Percentiles rank a stretch among this genome's conserved stretches.
These are phyloP conservation scores for Candida vaughaniae DNA, from an alignment of 805 yeast genomes.

Conservation along the genomic window DNA sequence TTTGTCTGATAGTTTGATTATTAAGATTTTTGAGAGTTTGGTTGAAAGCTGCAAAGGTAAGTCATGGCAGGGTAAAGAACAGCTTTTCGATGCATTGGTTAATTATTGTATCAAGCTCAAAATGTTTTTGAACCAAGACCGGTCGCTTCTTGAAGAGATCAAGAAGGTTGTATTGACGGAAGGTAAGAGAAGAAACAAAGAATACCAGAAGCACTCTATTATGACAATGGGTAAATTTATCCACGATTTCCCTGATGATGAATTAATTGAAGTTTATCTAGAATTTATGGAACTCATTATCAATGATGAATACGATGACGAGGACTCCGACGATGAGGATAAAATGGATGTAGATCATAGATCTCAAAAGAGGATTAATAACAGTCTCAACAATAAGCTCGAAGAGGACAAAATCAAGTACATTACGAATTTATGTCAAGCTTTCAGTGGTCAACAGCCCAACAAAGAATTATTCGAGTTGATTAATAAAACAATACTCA, in stretches of 20 bases:
- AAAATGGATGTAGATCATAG: constrained; percentile 21
- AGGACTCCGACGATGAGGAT: constrained; percentile 31
- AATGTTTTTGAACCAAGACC: constrained; percentile 25
- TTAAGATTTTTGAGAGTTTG: constrained; percentile 49
- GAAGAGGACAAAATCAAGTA: constrained; percentile 48
- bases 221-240: constrained; percentile 53
- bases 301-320: constrained; percentile 38
- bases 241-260: constrained; percentile 32
- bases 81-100: constrained; percentile 68
- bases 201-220: constrained; percentile 59
- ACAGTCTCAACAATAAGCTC: constrained; percentile 19
- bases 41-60: constrained; percentile 69
- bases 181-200: constrained; percentile 62
- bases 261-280: constrained; percentile 38
- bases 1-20: constrained; percentile 19
- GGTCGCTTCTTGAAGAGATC: constrained; percentile 35
- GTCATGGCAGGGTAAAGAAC: constrained; percentile 87
- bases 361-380: constrained; percentile 10
- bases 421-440: constrained; percentile 32
- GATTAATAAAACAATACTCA: constrained; percentile 19
- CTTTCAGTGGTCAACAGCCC: constrained; percentile 18
- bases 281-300: constrained; percentile 32
- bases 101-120: constrained; percentile 50
- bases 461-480: constrained; percentile 24
- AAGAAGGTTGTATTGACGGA: constrained; percentile 53